These are phyloP conservation scores for Pichia sp. DNA, from an alignment of 1,139 yeast genomes.

Conservation along the genomic window DNA sequence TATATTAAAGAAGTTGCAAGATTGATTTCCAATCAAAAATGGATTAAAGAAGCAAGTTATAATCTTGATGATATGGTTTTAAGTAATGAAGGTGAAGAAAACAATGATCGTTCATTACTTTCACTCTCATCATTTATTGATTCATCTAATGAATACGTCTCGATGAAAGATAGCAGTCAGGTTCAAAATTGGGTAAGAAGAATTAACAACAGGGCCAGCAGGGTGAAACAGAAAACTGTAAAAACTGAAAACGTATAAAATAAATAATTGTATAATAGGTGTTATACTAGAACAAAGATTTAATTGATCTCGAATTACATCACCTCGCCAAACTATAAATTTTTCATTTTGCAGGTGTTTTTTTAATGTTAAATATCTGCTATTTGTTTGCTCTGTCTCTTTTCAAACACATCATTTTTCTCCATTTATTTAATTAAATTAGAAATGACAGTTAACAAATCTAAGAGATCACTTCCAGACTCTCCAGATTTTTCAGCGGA, in stretches of 20 bases:
- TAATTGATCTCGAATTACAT: background rate
- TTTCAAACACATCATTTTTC: background rate
- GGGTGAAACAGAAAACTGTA: background rate
- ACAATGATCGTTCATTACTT: constrained; percentile 2
- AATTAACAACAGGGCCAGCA: constrained; percentile 2
- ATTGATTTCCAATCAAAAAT: constrained; percentile 13
- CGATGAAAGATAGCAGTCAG: constrained; percentile 1
- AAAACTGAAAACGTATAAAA: background rate
- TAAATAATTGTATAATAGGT: background rate
- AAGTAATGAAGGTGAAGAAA: background rate
- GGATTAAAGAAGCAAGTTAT: constrained; percentile 17
- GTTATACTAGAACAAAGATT: background rate
- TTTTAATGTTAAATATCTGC: too few species aligned
- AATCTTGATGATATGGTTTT: constrained; percentile 1
- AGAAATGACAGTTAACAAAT: background rate
- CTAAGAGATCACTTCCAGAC: background rate
- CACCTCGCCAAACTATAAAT: background rate
- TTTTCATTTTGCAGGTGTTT: background rate
- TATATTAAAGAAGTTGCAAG: constrained; percentile 13
- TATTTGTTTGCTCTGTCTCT: background rate
- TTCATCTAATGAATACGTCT: constrained; percentile 6
- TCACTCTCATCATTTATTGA: constrained; percentile 12
- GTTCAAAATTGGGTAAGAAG: constrained; percentile 9
- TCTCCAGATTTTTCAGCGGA: background rate
- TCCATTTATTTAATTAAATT: background rate